These are phyloP conservation scores for Haplosporangium sp. DNA, from an alignment of 371 early-diverging fungal genomes.

Conservation along the genomic window DNA sequence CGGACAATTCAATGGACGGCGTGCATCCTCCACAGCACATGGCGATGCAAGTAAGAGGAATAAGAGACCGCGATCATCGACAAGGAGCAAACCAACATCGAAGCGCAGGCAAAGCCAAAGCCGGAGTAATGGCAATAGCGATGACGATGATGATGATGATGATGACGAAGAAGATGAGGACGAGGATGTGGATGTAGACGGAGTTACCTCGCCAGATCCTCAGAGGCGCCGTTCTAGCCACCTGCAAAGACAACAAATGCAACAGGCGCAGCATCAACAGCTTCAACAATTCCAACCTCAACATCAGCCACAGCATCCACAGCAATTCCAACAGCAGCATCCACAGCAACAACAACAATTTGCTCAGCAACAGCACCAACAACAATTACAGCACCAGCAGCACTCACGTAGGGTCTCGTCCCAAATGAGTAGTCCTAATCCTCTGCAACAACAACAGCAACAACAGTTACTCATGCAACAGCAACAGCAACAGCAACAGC, in stretches of 20 bases:
- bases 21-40: constrained; percentile 30
- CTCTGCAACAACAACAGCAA: constrained; percentile 43
- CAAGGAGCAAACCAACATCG: constrained; percentile 23
- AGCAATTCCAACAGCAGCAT: constrained; percentile 12
- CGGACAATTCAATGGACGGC: constrained; percentile 39
- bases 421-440: constrained; percentile 34
- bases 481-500: constrained; percentile 37
- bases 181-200: constrained; percentile 49
- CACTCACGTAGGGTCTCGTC: constrained; percentile 39
- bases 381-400: constrained; percentile 19
- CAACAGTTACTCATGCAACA: constrained; percentile 28
- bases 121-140: constrained; percentile 23
- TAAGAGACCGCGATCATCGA: constrained; percentile 27
- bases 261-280: constrained; percentile 20
- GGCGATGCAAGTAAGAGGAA: constrained; percentile 18
- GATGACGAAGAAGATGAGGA: constrained; percentile 46
- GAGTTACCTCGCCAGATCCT: constrained; percentile 38
- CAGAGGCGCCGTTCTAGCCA: constrained; percentile 46
- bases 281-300: constrained; percentile 24
- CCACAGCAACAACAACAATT: constrained; percentile 21
- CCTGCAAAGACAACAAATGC: constrained; percentile 22
- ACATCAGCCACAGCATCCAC: constrained; percentile 17
- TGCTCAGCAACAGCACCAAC: constrained; percentile 14
- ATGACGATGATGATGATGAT: constrained; percentile 36
- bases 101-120: constrained; percentile 30